phyloP scores from a whole-genome alignment of 257 asterid species.

The Solanum virginianum region DNA sequence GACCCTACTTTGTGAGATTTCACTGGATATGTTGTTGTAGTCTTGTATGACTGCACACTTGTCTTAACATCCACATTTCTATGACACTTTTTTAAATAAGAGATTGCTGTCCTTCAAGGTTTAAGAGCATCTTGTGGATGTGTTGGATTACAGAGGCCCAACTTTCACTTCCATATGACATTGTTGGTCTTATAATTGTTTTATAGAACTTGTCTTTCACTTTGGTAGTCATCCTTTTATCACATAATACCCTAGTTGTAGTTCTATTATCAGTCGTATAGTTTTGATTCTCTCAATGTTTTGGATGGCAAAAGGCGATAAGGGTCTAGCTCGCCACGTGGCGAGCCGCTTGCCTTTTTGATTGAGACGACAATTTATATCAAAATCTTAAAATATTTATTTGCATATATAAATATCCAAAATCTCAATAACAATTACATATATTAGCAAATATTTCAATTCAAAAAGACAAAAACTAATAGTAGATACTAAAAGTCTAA shows the following conservation, averaged over 20 bases:
- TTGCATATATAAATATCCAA: no score
- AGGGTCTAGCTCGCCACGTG: no score
- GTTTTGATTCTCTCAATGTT: background rate
- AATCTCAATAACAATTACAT: no score
- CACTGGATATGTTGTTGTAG: background rate
- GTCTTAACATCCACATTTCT: background rate
- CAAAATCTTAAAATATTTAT: no score
- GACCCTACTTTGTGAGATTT: no score
- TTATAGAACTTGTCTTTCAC: background rate
- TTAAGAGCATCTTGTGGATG: background rate
- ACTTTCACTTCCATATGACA: background rate
- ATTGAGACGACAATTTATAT: no score
- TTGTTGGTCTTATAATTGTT: background rate
- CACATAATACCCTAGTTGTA: background rate
- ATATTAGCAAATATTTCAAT: no score
- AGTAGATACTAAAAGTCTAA: no score
- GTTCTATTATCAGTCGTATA: background rate
- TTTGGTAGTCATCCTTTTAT: background rate
- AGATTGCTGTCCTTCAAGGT: background rate
- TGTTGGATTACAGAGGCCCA: background rate
- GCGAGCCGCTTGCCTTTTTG: no score
- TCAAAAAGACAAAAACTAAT: no score
- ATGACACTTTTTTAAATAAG: background rate
- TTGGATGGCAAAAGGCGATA: no score
- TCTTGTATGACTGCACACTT: background rate